Conservation (phyloP, 495 filamentous ascomycete genomes). For the Ascodesmis nigricans region DNA sequence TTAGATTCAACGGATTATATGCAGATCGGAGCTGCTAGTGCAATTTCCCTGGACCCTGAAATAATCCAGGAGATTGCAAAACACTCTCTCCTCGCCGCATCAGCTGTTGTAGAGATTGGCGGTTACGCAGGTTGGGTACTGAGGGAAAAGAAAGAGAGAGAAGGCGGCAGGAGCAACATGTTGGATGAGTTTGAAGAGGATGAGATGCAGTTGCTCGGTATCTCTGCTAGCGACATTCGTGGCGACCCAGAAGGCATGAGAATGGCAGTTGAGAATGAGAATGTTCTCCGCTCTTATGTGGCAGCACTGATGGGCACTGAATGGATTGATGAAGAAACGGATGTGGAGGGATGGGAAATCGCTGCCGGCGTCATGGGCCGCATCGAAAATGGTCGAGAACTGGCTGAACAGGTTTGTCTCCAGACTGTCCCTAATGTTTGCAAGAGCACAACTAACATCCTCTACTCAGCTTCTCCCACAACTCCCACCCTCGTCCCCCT, state of each 20-base stretch:
- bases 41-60: slow-evolving; percentile 11
- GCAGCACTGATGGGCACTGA: slow-evolving; percentile 15
- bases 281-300: slow-evolving; percentile 12
- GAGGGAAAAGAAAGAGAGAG: slow-evolving; percentile 5
- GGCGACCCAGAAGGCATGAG: not conserved
- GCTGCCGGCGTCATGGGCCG: slow-evolving; percentile 14
- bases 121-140: slow-evolving; percentile 10
- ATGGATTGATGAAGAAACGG: slow-evolving; percentile 15
- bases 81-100: slow-evolving; percentile 14
- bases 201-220: slow-evolving; percentile 13
- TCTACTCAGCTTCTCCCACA: slow-evolving; percentile 2
- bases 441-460: not conserved
- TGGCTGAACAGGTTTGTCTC: slow-evolving; percentile 14
- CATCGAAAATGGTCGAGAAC: slow-evolving; percentile 10
- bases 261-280: slow-evolving; percentile 9
- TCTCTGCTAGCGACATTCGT: too few species aligned
- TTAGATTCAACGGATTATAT: slow-evolving; percentile 12
- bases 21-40: slow-evolving; percentile 9
- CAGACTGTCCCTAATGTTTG: not conserved
- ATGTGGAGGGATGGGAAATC: slow-evolving; percentile 21
- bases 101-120: slow-evolving; percentile 17
- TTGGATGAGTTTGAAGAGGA: slow-evolving; percentile 15
- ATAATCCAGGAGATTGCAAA: slow-evolving; percentile 12
- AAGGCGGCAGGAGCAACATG: slow-evolving; percentile 4
- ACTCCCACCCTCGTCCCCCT: slow-evolving; percentile 14